phyloP scores from a whole-genome alignment of 176 grass and related monocot species.

The Guadua angustifolia region DNA sequence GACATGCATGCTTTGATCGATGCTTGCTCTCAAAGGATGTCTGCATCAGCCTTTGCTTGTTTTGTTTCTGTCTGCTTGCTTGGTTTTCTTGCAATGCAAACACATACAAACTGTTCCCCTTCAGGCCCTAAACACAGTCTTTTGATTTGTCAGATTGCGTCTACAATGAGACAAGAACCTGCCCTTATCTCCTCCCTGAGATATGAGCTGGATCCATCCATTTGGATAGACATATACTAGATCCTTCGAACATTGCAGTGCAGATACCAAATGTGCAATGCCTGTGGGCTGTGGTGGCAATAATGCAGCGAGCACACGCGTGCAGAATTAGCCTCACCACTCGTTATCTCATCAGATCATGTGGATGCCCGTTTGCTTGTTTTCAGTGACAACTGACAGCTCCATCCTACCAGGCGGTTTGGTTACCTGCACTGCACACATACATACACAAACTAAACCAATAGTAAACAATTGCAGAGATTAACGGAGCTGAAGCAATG shows the following conservation, averaged over 20 bases:
- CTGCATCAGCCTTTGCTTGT: conserved; percentile 51
- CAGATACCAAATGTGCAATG: conserved; percentile 3
- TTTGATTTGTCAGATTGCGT: conserved; percentile 11
- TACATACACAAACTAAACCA: not conserved
- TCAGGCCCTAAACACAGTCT: not conserved
- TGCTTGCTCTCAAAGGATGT: conserved; percentile 48
- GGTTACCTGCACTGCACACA: conserved; percentile 2
- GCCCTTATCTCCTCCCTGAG: conserved; percentile 20
- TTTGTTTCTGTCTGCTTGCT: conserved; percentile 31
- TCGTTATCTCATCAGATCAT: conserved; percentile 34
- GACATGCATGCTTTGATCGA: conserved; percentile 16
- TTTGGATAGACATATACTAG: conserved; percentile 25
- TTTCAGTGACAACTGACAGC: conserved; percentile 64
- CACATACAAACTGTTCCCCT: conserved; percentile 12
- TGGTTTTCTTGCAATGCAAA: conserved; percentile 44
- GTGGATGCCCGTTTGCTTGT: conserved; percentile 47
- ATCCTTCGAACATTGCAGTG: conserved; percentile 4
- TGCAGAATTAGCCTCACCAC: not conserved
- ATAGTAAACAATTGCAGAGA: not conserved
- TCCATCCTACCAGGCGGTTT: conserved; percentile 42
- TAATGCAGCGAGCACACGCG: not conserved
- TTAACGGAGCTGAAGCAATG: not conserved
- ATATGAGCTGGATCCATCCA: conserved; percentile 14
- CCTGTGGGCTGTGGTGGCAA: conserved; percentile 15
- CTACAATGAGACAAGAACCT: conserved; percentile 39